Evolutionary conservation across 306 rosid genomes (phyloP), one percentile per base, ranked within the genome.

Genomic region (Gillenia trifoliata): DNA sequence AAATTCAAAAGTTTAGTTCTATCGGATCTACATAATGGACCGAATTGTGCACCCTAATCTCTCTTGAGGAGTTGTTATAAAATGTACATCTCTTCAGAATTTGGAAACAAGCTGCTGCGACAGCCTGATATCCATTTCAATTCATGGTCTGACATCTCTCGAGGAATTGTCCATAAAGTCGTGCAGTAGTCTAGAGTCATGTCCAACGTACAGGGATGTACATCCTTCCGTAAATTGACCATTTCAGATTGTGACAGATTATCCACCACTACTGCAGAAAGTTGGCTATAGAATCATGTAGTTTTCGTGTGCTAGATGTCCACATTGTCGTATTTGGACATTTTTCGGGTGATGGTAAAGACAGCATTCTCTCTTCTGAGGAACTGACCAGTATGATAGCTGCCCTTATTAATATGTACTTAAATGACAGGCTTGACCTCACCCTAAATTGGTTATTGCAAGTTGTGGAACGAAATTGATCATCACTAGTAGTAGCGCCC

Each of bases 381-480:
- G 41, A 8, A 11, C 4, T 36, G 41, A 36, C 3, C 11, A 36
- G 8, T n/a, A n/a, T 8, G 8, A 36, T 8, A 36, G 8, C 6
- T 8, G 0, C 41, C 41, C 41, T 1, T 1, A 8, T 8, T 36
- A 36, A 2, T 36, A 36, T 0, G 41, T 11, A 36, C 9, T 36
- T 36, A 36, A 2, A 36, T 0, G 11, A 36, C 3, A n/a, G 11
- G 11, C 9, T 3, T 36, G 0, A 36, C 0, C 41, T 0, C 41
- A 7, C 11, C 11, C 3, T 0, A 36, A 36, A 36, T 11, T 36
- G 0, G 41, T 36, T 36, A 36, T 36, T 36, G 41, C 41, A 36
- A 38, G 41, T 8, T 2, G 11, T 38, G 41, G 0, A 38, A 0
- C 41, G 0, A 3, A 8, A 38, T 38, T 38, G 41, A 38, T 8